Percentiles rank a stretch among this genome's conserved stretches.
phyloP scores from a whole-genome alignment of 2,329 filamentous ascomycete genomes.

The Aureobasidium sp. region DNA sequence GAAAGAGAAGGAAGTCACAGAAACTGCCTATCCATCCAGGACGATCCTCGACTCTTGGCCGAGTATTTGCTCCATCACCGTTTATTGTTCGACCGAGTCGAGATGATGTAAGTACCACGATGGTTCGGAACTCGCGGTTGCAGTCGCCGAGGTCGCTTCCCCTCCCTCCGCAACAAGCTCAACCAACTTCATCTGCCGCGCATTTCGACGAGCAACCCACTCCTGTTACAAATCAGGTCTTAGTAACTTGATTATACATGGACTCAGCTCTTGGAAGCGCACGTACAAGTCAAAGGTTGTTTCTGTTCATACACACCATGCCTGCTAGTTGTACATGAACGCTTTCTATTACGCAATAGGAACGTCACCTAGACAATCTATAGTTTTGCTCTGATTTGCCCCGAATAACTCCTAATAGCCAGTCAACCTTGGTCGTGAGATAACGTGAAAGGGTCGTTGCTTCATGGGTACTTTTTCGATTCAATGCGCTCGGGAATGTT shows the following conservation, averaged over 20 bases:
- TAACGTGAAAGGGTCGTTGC: neutral
- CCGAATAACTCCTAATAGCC: constrained; percentile 11
- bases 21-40: neutral
- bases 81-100: neutral
- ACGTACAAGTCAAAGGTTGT: neutral
- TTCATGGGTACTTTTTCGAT: constrained; percentile 16
- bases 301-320: neutral
- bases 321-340: neutral
- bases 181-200: neutral
- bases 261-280: no score
- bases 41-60: neutral
- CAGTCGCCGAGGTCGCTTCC: neutral
- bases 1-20: neutral
- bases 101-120: constrained; percentile 2
- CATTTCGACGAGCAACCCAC: neutral
- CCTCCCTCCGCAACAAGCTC: neutral
- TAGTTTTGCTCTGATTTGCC: neutral
- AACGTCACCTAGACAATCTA: neutral
- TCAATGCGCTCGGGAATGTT: constrained; percentile 64
- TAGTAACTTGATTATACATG: no score
- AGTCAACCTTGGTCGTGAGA: constrained; percentile 11
- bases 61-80: neutral
- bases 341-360: neutral
- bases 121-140: neutral
- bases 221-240: no score